Evolutionary conservation across 768 basidiomycete species (phyloP), one percentile per base, ranked within the genome.

Genomic region (Xerocomus potaroensis): DNA sequence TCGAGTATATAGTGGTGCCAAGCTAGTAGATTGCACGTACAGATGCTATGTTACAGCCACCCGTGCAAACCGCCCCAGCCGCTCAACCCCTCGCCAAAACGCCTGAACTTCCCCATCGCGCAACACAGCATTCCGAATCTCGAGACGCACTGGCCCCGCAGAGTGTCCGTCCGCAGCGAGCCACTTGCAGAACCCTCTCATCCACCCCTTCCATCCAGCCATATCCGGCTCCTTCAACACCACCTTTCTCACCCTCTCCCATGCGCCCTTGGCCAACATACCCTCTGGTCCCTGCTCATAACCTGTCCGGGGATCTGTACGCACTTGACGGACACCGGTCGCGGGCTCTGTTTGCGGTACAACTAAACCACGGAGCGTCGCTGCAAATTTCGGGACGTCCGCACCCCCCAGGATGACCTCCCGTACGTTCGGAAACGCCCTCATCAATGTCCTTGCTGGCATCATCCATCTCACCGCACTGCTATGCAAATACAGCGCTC

Each of bases 151-250:
- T 21, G 22, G 15, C 21, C 45, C 43, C 4, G 15, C 45, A 49
- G 35, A 11, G 4, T 57, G 51, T 12, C 55, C 56, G 4, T 22
- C 35, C 22, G 48, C 57, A 35, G 54, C 57, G 3, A 58, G 45
- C 58, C 58, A 55, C 47, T 49, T 53, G n/a, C 41, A 37, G 19
- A 59, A 40, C 4, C 50, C 48, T 29, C 51, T 50, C 22, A 55
- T 18, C 43, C 50, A 60, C 7, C 46, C 45, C 18, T 38, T 55
- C 53, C 56, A 55, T 12, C 14, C 23, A 9, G 14, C 24, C 49
- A 49, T 27, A 15, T 50, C 46, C 7, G 54, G 50, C 10, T 45
- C 49, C 23, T 47, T 51, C 26, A 57, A 39, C 6, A 45, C 48
- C 3, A 55, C 15, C 21, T 15, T 50, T 8, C 34, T 39, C 38